Percentiles rank a stretch among this genome's conserved stretches.
Conservation (phyloP, 768 basidiomycete genomes). For the Agaricus bisporus region DNA sequence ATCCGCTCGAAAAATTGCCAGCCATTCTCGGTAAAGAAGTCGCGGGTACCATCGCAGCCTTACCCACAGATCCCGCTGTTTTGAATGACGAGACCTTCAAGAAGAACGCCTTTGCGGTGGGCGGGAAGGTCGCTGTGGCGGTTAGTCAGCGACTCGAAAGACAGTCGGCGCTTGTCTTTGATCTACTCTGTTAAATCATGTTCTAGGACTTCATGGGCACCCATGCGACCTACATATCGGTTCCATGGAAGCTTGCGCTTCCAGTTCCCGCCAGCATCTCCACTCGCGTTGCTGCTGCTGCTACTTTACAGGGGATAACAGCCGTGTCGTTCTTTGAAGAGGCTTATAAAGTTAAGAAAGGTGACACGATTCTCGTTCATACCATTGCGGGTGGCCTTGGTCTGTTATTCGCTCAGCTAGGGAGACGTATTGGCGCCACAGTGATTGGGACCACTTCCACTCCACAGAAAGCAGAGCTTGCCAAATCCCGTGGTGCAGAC, state of each 20-base stretch:
- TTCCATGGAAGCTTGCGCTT: constrained; percentile 55
- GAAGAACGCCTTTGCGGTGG: constrained; percentile 56
- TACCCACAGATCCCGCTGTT: constrained; percentile 63
- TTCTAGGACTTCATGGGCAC: constrained; percentile 39
- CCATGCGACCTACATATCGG: constrained; percentile 69
- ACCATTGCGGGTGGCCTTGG: constrained; percentile 91
- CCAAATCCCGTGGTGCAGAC: constrained; percentile 73
- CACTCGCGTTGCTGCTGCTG: constrained; percentile 59
- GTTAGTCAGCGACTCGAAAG: constrained; percentile 32
- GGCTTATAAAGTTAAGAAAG: constrained; percentile 76
- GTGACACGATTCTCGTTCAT: constrained; percentile 78
- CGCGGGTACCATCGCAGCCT: constrained; percentile 65
- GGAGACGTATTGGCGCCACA: constrained; percentile 69
- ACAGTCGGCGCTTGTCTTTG: background rate
- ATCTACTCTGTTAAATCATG: background rate
- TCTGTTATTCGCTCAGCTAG: constrained; percentile 60
- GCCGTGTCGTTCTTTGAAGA: constrained; percentile 75
- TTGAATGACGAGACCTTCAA: constrained; percentile 59
- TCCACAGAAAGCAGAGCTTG: constrained; percentile 74
- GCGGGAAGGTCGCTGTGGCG: constrained; percentile 67
- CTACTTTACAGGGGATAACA: constrained; percentile 72
- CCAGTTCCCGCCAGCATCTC: constrained; percentile 62
- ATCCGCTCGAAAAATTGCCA: constrained; percentile 53
- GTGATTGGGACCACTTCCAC: constrained; percentile 94
- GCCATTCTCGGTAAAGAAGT: constrained; percentile 72